phyloP scores from a whole-genome alignment of 2,329 filamentous ascomycete genomes.

The Xylaria sp. region DNA sequence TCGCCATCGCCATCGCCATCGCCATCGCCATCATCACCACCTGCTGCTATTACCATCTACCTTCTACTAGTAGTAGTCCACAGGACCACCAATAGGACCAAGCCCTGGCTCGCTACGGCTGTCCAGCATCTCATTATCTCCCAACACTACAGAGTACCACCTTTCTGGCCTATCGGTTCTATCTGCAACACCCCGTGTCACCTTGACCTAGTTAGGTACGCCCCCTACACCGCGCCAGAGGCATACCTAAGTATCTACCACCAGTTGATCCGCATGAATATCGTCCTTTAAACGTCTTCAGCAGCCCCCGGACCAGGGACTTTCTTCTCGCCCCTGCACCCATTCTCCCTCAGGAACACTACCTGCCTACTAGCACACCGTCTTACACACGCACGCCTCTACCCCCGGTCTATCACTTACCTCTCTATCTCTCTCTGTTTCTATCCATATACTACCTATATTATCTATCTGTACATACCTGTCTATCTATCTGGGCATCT shows the following conservation, averaged over 20 bases:
- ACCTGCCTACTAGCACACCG: conserved; percentile 1
- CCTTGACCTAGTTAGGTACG: conserved; percentile 8
- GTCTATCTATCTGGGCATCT: too few species aligned
- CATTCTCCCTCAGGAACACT: conserved; percentile 26
- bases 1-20: neutral
- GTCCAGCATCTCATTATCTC: conserved; percentile 36
- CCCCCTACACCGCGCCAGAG: conserved; percentile 18
- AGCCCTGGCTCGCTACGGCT: conserved; percentile 24
- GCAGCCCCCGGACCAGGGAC: conserved; percentile 23
- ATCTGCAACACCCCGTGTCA: conserved; percentile 32
- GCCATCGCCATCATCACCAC: conserved; percentile 3
- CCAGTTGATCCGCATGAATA: conserved; percentile 34
- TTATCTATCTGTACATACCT: neutral
- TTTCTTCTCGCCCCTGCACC: conserved; percentile 26
- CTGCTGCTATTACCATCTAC: neutral
- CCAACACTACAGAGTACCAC: conserved; percentile 31
- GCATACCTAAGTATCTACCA: conserved; percentile 12
- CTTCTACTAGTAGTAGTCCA: neutral
- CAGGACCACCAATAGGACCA: neutral
- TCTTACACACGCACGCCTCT: conserved; percentile 4
- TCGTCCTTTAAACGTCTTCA: conserved; percentile 35
- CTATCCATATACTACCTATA: conserved; percentile 9
- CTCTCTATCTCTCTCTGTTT: neutral
- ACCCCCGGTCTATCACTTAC: neutral
- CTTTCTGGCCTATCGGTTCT: conserved; percentile 32